phyloP scores from a whole-genome alignment of 192 early-diverging fungal species.

The Rhizoclosmatium globosum region DNA sequence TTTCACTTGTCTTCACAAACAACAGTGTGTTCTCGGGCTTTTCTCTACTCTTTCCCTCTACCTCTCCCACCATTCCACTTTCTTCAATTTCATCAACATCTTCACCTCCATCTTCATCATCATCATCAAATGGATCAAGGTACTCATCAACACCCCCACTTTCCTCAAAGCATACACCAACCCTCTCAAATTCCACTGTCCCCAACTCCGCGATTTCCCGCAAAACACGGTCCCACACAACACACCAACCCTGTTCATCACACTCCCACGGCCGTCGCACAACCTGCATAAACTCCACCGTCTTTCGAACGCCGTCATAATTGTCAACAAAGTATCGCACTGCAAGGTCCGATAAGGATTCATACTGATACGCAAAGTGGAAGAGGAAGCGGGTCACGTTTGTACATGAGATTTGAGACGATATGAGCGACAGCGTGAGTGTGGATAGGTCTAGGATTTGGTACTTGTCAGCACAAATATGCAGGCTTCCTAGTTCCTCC shows the following conservation, averaged over 20 bases:
- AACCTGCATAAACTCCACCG: not conserved
- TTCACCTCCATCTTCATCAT: not conserved
- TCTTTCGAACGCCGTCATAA: not conserved
- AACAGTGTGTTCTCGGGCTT: too few species aligned
- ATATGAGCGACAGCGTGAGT: not conserved
- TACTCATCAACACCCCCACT: slow-evolving; percentile 10
- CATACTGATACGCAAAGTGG: slow-evolving; percentile 2
- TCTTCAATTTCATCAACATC: not conserved
- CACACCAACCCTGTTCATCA: not conserved
- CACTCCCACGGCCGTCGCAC: slow-evolving; percentile 17
- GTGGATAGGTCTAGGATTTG: slow-evolving; percentile 2
- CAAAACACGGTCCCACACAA: not conserved
- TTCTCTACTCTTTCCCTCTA: too few species aligned
- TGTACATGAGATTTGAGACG: not conserved
- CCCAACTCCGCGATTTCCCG: not conserved
- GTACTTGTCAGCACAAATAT: slow-evolving; percentile 33
- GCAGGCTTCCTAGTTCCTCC: not conserved
- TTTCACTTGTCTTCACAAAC: too few species aligned
- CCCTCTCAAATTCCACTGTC: not conserved
- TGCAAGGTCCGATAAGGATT: not conserved
- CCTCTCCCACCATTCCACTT: too few species aligned
- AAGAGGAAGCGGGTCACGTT: slow-evolving; percentile 6
- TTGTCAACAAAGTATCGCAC: not conserved
- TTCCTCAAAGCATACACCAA: not conserved
- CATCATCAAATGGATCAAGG: not conserved